These are phyloP conservation scores for Arachis monticola DNA, from an alignment of 331 rosid species.

Conservation along the genomic window DNA sequence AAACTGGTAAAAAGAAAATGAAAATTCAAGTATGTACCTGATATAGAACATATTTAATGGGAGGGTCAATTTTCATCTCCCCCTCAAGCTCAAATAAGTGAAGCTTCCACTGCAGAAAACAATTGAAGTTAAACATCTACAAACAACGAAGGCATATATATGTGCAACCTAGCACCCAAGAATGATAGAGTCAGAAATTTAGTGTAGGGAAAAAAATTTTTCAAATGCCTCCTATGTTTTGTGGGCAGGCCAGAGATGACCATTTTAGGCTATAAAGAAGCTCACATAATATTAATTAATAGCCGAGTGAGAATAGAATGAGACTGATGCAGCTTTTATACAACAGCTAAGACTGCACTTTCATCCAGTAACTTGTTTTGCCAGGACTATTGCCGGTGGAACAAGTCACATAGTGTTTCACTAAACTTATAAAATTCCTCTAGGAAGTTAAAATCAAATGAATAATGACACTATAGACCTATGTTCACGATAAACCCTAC, in stretches of 20 bases:
- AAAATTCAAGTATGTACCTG: conserved; percentile 52
- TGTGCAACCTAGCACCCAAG: not conserved
- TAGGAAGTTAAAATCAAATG: not conserved
- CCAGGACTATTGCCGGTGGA: not conserved
- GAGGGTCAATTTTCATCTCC: conserved; percentile 73
- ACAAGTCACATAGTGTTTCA: not conserved
- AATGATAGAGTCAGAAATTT: not conserved
- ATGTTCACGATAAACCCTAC: too few relatives aligned
- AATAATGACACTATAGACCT: too few relatives aligned
- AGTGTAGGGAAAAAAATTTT: not conserved
- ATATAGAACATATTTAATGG: conserved; percentile 82
- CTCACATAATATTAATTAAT: not conserved
- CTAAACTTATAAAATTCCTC: conserved; percentile 2
- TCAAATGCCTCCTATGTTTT: not conserved
- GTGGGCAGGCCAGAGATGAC: conserved; percentile 8
- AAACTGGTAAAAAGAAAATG: conserved; percentile 8
- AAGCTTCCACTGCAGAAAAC: conserved; percentile 79
- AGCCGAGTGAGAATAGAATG: not conserved
- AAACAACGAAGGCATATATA: not conserved
- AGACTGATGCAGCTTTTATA: not conserved
- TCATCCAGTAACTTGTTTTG: conserved; percentile 26
- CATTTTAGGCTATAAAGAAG: conserved; percentile 18
- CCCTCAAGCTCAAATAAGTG: conserved; percentile 89
- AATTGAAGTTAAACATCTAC: conserved; percentile 25
- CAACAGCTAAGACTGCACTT: not conserved